phyloP scores from a whole-genome alignment of 306 rosid genomes.

The Oxytropis ochrocephala region DNA sequence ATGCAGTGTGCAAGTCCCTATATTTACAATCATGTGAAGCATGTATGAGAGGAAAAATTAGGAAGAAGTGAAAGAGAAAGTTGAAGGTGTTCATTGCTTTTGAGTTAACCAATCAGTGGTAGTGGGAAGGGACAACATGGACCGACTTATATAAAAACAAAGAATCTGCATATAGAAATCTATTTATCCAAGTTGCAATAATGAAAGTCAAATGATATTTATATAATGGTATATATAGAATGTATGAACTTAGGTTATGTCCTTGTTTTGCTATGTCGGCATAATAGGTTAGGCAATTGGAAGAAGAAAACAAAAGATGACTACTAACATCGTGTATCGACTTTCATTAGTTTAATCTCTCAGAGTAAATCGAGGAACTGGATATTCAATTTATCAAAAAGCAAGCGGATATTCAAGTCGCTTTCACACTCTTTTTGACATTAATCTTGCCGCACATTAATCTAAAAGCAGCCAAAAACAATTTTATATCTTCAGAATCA shows the following conservation, averaged over 20 bases:
- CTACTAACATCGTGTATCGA: not conserved
- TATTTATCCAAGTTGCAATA: slow-evolving; percentile 4
- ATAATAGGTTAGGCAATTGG: not conserved
- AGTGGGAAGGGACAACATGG: not conserved
- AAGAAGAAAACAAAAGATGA: not conserved
- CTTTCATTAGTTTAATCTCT: not conserved
- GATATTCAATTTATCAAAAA: too few relatives aligned
- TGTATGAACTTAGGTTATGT: not conserved
- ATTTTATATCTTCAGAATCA: too few relatives aligned
- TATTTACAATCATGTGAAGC: slow-evolving; percentile 28
- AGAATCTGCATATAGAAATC: not conserved
- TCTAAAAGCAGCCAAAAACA: too few relatives aligned
- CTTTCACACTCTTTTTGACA: too few relatives aligned
- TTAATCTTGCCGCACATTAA: too few relatives aligned
- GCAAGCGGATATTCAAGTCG: too few relatives aligned
- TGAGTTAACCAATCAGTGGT: slow-evolving; percentile 1
- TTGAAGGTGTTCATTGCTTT: slow-evolving; percentile 29
- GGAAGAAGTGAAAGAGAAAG: slow-evolving; percentile 18
- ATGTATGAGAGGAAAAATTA: slow-evolving; percentile 19
- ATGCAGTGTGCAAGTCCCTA: too few relatives aligned
- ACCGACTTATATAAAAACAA: slow-evolving; percentile 4
- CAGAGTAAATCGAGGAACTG: not conserved
- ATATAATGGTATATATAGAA: slow-evolving; percentile 8
- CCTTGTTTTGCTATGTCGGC: slow-evolving; percentile 12
- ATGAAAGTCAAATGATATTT: slow-evolving; percentile 39